Conservation (phyloP, 192 early-diverging fungal species). For the Backusella circina region DNA sequence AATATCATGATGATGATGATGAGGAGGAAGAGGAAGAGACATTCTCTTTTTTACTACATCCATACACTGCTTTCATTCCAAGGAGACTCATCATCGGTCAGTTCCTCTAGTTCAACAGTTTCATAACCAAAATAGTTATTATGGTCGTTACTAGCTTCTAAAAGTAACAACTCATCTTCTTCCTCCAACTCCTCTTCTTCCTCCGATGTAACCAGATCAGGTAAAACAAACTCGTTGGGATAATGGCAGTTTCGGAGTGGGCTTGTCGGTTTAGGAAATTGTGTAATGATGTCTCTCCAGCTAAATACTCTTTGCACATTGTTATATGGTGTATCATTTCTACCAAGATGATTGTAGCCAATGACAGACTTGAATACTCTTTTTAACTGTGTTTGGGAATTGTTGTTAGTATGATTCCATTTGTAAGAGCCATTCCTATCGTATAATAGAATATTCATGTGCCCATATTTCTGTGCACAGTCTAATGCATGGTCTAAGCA, state of each 20-base stretch:
- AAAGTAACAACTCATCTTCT: background rate
- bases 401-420: slow-evolving; percentile 36
- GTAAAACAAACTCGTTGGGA: slow-evolving; percentile 2
- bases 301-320: slow-evolving; percentile 47
- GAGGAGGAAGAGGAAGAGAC: no score
- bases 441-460: slow-evolving; percentile 52
- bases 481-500: slow-evolving; percentile 48
- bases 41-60: background rate
- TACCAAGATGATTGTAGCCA: background rate
- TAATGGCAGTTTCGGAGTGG: slow-evolving; percentile 35
- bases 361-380: background rate
- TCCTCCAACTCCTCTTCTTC: slow-evolving; percentile 21
- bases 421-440: slow-evolving; percentile 50
- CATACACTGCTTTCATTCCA: background rate
- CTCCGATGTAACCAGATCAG: slow-evolving; percentile 11
- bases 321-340: slow-evolving; percentile 21
- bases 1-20: background rate
- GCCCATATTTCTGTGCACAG: slow-evolving; percentile 38
- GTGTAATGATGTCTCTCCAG: slow-evolving; percentile 48
- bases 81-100: slow-evolving; percentile 20
- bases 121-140: slow-evolving; percentile 8
- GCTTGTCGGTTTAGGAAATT: slow-evolving; percentile 45
- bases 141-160: background rate
- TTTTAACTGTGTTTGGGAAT: slow-evolving; percentile 2
- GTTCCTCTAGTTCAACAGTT: slow-evolving; percentile 32